Evolutionary conservation across 192 early-diverging fungal genomes (phyloP), one percentile per base, ranked within the genome.

Genomic region (Entomortierella lignicola): DNA sequence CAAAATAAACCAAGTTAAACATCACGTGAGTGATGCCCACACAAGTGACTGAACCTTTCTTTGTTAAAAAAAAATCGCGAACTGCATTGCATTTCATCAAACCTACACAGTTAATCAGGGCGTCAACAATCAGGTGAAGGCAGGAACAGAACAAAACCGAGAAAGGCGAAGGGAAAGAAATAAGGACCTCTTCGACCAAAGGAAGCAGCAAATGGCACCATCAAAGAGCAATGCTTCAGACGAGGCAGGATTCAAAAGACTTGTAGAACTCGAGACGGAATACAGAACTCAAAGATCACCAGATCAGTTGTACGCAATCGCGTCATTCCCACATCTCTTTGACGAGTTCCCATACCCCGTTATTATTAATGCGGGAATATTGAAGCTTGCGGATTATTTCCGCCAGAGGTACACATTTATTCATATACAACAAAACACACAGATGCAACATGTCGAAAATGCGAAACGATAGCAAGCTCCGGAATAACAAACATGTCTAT

Each of bases 371-470:
- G 81, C 85, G 27, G 83, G 71, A 7, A 69, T 87, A 8, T 69
- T 87, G 20, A 87, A 87, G 52, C 56, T 87, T 17, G 81, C 83
- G 13, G 85, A 87, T 42, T 87, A 82, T 71, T 87, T 83, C 55
- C 55, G 80, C 5, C 63, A 67, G 42, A 81, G 73, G 85, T 84
- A 83, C 34, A 54, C 3, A 54, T 26, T 6, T 17, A 51, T n/a
- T 8, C 20, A 11, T 47, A 26, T 37, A 44, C 17, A 55, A 41
- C 17, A n/a, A 31, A 66, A 60, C 31, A 57, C 8, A 57, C 6
- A 4, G 31, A 57, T 8, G 29, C 11, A 57, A n/a, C n/a, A n/a
- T n/a, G n/a, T n/a, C n/a, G n/a, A n/a, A n/a, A n/a, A n/a, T n/a
- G n/a, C n/a, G n/a, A n/a, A n/a, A n/a, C n/a, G n/a, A n/a, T n/a